phyloP scores from a whole-genome alignment of 202 grass and related monocot genomes.

The Musa balbisiana region DNA sequence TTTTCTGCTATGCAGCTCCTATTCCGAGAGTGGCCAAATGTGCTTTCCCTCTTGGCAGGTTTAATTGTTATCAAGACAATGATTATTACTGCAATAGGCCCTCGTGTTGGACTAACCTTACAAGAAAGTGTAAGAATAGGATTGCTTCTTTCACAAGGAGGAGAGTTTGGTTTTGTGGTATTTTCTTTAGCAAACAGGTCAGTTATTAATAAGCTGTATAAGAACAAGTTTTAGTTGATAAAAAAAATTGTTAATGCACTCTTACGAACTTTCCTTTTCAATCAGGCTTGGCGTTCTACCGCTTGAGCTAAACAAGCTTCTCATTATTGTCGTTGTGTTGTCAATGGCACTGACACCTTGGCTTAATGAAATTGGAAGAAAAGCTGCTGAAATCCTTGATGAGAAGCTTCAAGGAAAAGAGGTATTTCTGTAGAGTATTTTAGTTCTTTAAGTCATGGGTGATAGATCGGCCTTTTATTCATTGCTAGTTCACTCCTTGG shows the following conservation, averaged over 20 bases:
- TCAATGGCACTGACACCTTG: slow-evolving; percentile 98
- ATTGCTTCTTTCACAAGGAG: slow-evolving; percentile 96
- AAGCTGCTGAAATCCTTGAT: slow-evolving; percentile 63
- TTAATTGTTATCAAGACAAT: slow-evolving; percentile 85
- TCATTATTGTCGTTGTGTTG: slow-evolving; percentile 95
- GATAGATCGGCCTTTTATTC: slow-evolving; percentile 22
- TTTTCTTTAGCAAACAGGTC: slow-evolving; percentile 97
- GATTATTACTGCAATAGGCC: slow-evolving; percentile 86
- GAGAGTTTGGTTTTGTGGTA: slow-evolving; percentile 96
- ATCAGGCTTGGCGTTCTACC: slow-evolving; percentile 90
- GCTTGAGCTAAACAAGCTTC: slow-evolving; percentile 93
- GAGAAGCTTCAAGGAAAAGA: slow-evolving; percentile 68
- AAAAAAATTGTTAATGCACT: neutral
- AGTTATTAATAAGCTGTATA: slow-evolving; percentile 9
- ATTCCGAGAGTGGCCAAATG: slow-evolving; percentile 95
- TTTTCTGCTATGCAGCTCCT: slow-evolving; percentile 56
- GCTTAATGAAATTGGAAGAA: slow-evolving; percentile 86
- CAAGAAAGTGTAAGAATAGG: slow-evolving; percentile 97
- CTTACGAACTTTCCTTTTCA: slow-evolving; percentile 13
- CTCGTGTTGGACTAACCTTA: slow-evolving; percentile 81
- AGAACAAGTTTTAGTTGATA: neutral
- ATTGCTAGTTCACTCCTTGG: neutral
- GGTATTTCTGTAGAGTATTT: slow-evolving; percentile 27
- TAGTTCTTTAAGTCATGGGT: neutral
- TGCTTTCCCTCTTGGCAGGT: slow-evolving; percentile 71